These are phyloP conservation scores for Magnusiomyces sp. DNA, from an alignment of 1,139 yeast species.

Conservation along the genomic window DNA sequence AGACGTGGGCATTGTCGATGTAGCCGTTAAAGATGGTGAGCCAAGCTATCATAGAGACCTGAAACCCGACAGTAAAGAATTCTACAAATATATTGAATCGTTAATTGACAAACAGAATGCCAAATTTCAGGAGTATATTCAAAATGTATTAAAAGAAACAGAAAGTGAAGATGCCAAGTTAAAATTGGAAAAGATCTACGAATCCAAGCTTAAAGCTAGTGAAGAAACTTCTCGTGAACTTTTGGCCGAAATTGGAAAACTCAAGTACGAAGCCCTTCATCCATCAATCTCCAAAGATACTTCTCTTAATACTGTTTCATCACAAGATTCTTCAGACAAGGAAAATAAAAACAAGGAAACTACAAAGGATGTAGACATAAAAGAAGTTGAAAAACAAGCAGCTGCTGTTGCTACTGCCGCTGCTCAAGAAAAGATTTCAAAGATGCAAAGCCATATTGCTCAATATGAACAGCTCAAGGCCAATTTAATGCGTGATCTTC, in stretches of 20 bases:
- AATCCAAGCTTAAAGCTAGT: slow-evolving; percentile 18
- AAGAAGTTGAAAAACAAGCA: slow-evolving; percentile 14
- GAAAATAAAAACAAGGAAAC: background rate
- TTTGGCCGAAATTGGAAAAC: slow-evolving; percentile 18
- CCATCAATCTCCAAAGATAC: background rate
- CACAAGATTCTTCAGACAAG: background rate
- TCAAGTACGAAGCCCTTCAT: slow-evolving; percentile 15
- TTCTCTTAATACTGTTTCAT: background rate
- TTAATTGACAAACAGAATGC: slow-evolving; percentile 6
- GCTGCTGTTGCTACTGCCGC: slow-evolving; percentile 9
- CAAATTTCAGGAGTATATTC: slow-evolving; percentile 7
- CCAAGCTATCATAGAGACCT: too few species aligned
- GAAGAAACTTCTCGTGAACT: slow-evolving; percentile 22
- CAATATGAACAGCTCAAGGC: slow-evolving; percentile 32
- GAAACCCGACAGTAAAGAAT: background rate
- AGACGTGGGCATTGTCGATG: background rate
- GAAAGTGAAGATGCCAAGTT: slow-evolving; percentile 7
- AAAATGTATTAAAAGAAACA: background rate
- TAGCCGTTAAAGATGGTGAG: too few species aligned
- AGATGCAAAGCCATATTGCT: slow-evolving; percentile 22
- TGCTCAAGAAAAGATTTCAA: slow-evolving; percentile 19
- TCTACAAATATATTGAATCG: background rate
- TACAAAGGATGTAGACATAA: slow-evolving; percentile 6
- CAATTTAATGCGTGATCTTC: slow-evolving; percentile 36
- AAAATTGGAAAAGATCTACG: slow-evolving; percentile 15